Base-by-base conservation (phyloP, 208 protist genomes). In the Trichomonas tenax region DNA sequence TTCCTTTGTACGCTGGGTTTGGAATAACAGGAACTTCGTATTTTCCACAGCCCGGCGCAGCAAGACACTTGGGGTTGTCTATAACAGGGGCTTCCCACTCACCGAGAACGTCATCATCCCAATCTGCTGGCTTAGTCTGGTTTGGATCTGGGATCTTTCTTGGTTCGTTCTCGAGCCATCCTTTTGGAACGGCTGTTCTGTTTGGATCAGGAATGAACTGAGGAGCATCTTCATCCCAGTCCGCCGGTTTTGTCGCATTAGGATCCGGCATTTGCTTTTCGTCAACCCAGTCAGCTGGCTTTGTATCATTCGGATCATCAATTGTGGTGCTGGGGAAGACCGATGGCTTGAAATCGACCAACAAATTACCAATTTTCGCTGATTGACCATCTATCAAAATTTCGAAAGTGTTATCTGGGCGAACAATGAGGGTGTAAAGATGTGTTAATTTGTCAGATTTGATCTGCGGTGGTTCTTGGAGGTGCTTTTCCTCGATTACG, bases 231-330 rank as follows among this genome's bases (percentile, higher is more conserved):
- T 95, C 17, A 72, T 63, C 34, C 34, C 15, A 84, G 63, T 97
- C 97, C 0, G 96, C 34, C 45, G 97, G 97, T 82, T 97, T 97
- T 17, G 95, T 88, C 15, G 97, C 88, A 34, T 96, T 41, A 36
- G 97, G 97, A 96, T 97, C 97, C n/a, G 96, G 96, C 14, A 97
- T 97, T 63, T 97, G 95, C 45, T 96, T 89, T 9, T 97, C 96
- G 86, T 97, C 97, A 49, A 97, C 97, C 97, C 97, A 98, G 63
- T 98, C 97, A 34, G 36, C 48, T 15, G 97, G 97, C 86, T 98
- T 98, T 15, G 31, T 95, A n/a, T 96, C 97, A 17, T 84, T 82
- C 23, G 97, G 97, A 95, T 97, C 97, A 63, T 46, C 44, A 38
- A 97, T 97, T 58, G n/a, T 38, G 40, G 48, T 82, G 8, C 96